Percentiles rank a stretch among this genome's conserved stretches.
Conservation (phyloP, 805 yeast genomes). For the Metschnikowia dekortorum region DNA sequence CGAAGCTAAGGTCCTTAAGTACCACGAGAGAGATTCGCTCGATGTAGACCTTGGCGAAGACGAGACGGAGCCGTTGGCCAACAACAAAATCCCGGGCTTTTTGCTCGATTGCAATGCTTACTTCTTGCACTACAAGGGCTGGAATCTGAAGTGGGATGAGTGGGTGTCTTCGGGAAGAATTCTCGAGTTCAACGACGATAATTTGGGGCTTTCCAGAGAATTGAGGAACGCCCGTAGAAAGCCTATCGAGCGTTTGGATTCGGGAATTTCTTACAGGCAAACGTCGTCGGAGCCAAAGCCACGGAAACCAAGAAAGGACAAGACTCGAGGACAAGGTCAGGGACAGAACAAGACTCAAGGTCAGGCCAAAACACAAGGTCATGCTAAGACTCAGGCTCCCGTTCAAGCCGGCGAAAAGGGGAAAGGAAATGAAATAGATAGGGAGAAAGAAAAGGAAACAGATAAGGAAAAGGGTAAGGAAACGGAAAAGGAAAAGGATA, state of each 20-base stretch:
- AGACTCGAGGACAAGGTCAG: slow-evolving; percentile 4
- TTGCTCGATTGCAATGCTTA: slow-evolving; percentile 39
- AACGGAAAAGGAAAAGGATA: too few species aligned
- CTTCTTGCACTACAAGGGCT: slow-evolving; percentile 86
- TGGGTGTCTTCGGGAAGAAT: slow-evolving; percentile 79
- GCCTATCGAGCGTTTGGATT: slow-evolving; percentile 16
- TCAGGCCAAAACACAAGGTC: too few species aligned
- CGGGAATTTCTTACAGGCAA: slow-evolving; percentile 6
- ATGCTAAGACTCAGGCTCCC: too few species aligned
- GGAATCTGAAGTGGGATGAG: slow-evolving; percentile 96
- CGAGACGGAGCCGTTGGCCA: slow-evolving; percentile 30
- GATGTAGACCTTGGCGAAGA: slow-evolving; percentile 39
- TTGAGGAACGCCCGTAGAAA: slow-evolving; percentile 18
- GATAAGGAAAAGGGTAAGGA: too few species aligned
- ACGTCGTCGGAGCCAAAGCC: slow-evolving; percentile 5
- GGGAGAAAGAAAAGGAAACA: too few species aligned
- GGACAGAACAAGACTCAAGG: not conserved
- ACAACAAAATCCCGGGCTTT: slow-evolving; percentile 24
- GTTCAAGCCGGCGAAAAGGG: too few species aligned
- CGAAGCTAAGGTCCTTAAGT: slow-evolving; percentile 74
- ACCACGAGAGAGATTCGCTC: slow-evolving; percentile 51
- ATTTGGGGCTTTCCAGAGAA: slow-evolving; percentile 39
- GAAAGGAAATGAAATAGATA: too few species aligned
- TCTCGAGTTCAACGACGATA: slow-evolving; percentile 64
- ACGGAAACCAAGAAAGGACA: slow-evolving; percentile 6